A percentile compares a stretch with the other conserved stretches of the same genome.
Conservation (phyloP, 2,329 filamentous ascomycete species). For the Stagonosporopsis chrysanthemi region DNA sequence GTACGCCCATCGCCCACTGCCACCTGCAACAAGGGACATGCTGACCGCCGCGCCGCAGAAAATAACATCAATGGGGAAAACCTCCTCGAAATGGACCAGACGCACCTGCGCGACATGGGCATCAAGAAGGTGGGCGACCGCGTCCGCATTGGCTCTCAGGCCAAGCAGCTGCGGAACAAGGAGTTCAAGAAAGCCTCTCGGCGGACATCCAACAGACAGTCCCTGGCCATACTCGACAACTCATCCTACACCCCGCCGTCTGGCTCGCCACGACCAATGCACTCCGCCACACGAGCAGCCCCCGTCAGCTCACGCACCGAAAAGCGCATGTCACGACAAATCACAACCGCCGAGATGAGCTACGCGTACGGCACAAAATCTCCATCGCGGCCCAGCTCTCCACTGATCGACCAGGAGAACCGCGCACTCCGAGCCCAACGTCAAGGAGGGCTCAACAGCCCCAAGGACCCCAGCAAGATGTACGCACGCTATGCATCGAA, state of each 20-base stretch:
- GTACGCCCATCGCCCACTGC: constrained; percentile 43
- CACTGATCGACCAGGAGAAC: constrained; percentile 66
- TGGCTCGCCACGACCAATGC: constrained; percentile 69
- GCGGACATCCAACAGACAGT: constrained; percentile 80
- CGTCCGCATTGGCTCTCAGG: constrained; percentile 73
- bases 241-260: constrained; percentile 67
- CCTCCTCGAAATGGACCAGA: constrained; percentile 94
- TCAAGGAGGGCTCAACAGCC: constrained; percentile 65
- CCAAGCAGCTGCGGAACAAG: constrained; percentile 58
- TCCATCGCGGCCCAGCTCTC: constrained; percentile 74
- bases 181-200: constrained; percentile 64
- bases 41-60: constrained; percentile 57
- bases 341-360: constrained; percentile 51
- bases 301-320: constrained; percentile 54
- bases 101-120: constrained; percentile 95
- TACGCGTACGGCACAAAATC: constrained; percentile 61
- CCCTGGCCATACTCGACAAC: constrained; percentile 79
- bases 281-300: constrained; percentile 57
- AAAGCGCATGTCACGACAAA: constrained; percentile 58
- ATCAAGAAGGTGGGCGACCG: constrained; percentile 98
- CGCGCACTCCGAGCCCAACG: constrained; percentile 62
- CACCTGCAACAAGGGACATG: not conserved
- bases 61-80: constrained; percentile 99
- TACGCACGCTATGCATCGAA: constrained; percentile 57
- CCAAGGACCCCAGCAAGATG: constrained; percentile 60